Evolutionary conservation across 192 early-diverging fungal species (phyloP).

Genomic region (Gaertneriomyces sp.): DNA sequence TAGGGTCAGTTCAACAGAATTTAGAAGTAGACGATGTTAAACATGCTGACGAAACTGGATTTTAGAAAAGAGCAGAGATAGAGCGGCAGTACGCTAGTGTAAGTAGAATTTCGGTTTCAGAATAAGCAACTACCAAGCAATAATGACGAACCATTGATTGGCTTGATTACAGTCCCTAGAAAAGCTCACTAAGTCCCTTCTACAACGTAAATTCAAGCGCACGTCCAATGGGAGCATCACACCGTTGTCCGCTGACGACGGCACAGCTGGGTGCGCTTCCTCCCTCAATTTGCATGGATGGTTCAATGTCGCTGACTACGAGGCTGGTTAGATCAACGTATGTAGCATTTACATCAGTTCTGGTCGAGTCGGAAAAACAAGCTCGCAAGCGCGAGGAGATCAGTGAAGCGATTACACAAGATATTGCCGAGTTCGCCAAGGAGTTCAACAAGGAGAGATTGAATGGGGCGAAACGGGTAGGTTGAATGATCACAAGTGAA

Average conservation of each 20-base stretch:
- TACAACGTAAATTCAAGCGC: conserved; percentile 22
- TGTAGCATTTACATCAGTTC: conserved; percentile 31
- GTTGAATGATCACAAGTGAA: neutral
- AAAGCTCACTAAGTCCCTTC: conserved; percentile 34
- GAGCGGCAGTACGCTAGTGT: conserved; percentile 32
- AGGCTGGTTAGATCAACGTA: conserved; percentile 27
- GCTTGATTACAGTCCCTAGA: conserved; percentile 21
- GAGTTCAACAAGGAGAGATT: conserved; percentile 36
- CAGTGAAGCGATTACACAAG: conserved; percentile 24
- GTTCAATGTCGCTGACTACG: neutral
- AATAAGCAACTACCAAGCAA: too few species aligned
- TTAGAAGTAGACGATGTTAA: neutral
- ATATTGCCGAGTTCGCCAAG: conserved; percentile 43
- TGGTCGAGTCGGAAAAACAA: conserved; percentile 38
- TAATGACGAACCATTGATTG: too few species aligned
- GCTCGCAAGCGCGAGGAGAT: conserved; percentile 28
- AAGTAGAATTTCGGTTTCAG: neutral
- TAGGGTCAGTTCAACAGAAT: conserved; percentile 14
- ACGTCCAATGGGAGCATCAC: conserved; percentile 1
- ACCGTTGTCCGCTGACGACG: conserved; percentile 16
- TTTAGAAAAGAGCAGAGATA: conserved; percentile 41
- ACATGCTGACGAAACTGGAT: neutral
- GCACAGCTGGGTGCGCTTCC: conserved; percentile 2
- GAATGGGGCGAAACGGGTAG: conserved; percentile 30
- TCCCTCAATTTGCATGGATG: neutral